These are phyloP conservation scores for Suaeda aralocaspica DNA, from an alignment of 148 eudicot genomes.

Conservation along the genomic window DNA sequence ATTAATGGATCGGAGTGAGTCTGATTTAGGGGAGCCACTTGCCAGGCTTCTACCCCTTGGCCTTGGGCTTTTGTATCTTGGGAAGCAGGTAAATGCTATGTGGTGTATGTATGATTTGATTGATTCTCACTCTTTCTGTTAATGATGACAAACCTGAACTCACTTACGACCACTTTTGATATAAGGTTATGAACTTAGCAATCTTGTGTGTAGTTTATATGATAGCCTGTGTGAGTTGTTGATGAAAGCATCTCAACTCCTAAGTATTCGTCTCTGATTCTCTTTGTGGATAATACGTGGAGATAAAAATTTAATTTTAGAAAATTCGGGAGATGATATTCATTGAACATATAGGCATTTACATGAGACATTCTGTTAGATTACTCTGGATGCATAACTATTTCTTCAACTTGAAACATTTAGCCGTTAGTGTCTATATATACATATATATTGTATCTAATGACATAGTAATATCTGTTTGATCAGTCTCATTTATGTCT, in stretches of 20 bases:
- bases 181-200: too few relatives aligned
- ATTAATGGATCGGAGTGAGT: conserved; percentile 73
- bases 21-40: conserved; percentile 81
- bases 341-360: not conserved
- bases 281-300: too few relatives aligned
- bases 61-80: conserved; percentile 88
- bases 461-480: not conserved
- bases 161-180: not conserved
- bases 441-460: not conserved
- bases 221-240: not conserved
- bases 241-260: not conserved
- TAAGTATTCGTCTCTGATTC: not conserved
- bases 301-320: too few relatives aligned
- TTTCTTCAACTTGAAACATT: not conserved
- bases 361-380: not conserved
- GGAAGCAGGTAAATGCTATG: conserved; percentile 65
- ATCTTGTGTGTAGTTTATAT: not conserved
- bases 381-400: not conserved
- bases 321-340: not conserved
- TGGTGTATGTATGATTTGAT: not conserved
- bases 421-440: not conserved
- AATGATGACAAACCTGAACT: not conserved
- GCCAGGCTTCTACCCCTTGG: conserved; percentile 79
- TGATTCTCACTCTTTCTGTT: not conserved
- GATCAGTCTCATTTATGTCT: conserved; percentile 7